These are phyloP conservation scores for Russula griseocarnosa DNA, from an alignment of 768 basidiomycete species.

Conservation along the genomic window DNA sequence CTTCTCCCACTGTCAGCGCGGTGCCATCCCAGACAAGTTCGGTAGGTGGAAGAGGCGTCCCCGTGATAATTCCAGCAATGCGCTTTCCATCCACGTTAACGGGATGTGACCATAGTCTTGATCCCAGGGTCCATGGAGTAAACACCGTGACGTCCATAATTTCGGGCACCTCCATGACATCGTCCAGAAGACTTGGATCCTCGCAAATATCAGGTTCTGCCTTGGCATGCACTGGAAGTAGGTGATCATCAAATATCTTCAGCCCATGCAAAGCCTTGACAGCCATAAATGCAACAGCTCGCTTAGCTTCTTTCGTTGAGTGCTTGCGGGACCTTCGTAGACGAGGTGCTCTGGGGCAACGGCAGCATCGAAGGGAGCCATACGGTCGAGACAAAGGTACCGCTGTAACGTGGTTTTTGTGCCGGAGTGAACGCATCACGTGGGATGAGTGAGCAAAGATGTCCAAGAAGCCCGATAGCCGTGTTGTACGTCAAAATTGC, in stretches of 20 bases:
- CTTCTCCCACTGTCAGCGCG: conserved; percentile 37
- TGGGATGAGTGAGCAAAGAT: conserved; percentile 75
- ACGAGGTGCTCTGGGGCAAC: conserved; percentile 50
- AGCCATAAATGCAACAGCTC: conserved; percentile 76
- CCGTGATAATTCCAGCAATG: conserved; percentile 64
- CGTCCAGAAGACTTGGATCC: conserved; percentile 45
- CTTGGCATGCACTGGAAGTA: conserved; percentile 63
- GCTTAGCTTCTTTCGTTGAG: conserved; percentile 78
- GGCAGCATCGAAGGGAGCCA: conserved; percentile 65
- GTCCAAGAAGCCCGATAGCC: conserved; percentile 63
- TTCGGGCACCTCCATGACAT: conserved; percentile 46
- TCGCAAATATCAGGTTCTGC: conserved; percentile 50
- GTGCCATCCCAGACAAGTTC: conserved; percentile 41
- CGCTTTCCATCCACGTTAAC: conserved; percentile 48
- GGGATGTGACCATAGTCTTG: conserved; percentile 60
- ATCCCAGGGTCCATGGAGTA: conserved; percentile 62
- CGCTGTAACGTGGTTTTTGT: conserved; percentile 57
- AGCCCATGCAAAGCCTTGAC: conserved; percentile 63
- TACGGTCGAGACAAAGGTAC: conserved; percentile 56
- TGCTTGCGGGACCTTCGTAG: conserved; percentile 52
- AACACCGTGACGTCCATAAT: conserved; percentile 57
- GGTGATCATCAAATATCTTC: conserved; percentile 78
- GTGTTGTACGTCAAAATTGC: conserved; percentile 79
- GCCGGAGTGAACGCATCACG: conserved; percentile 63
- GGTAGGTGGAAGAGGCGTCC: conserved; percentile 49